These are phyloP conservation scores for Aquanectria penicillioides DNA, from an alignment of 2,329 filamentous ascomycete species.

Conservation along the genomic window DNA sequence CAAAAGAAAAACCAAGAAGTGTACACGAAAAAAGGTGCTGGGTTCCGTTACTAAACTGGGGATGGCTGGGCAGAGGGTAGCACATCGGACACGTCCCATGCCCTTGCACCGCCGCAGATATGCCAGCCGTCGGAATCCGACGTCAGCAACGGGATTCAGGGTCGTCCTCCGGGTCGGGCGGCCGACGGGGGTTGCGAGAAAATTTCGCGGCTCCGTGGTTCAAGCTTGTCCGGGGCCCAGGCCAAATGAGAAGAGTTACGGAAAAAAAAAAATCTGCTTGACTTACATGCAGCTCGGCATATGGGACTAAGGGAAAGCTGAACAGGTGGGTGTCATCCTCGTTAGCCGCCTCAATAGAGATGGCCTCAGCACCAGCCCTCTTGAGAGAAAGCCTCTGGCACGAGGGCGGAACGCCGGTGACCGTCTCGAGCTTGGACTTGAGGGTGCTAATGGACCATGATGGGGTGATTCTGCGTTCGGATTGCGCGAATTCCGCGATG, in stretches of 20 bases:
- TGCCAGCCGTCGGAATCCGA: conserved; percentile 24
- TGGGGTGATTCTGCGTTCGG: conserved; percentile 91
- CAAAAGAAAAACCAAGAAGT: conserved; percentile 1
- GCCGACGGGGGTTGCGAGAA: conserved; percentile 22
- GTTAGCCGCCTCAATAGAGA: conserved; percentile 74
- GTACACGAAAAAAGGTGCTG: conserved; percentile 20
- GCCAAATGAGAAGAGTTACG: conserved; percentile 23
- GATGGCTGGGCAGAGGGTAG: conserved; percentile 26
- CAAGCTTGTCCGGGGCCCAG: conserved; percentile 13
- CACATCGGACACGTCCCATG: conserved; percentile 14
- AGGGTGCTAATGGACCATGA: conserved; percentile 89
- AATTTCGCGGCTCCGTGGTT: conserved; percentile 21
- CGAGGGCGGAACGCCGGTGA: conserved; percentile 88
- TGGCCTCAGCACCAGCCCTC: conserved; percentile 64
- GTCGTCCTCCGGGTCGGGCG: not conserved
- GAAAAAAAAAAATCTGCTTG: conserved; percentile 27
- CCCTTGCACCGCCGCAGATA: conserved; percentile 19
- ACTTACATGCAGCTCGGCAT: conserved; percentile 85
- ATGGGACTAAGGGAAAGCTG: conserved; percentile 74
- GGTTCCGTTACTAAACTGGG: conserved; percentile 20
- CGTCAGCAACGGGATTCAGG: conserved; percentile 5
- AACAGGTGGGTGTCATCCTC: conserved; percentile 76
- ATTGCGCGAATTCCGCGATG: conserved; percentile 78
- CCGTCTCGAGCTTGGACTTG: conserved; percentile 87
- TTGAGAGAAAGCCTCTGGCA: conserved; percentile 81